Conservation (phyloP, 2,329 filamentous ascomycete genomes). For the Thelonectria blattea region DNA sequence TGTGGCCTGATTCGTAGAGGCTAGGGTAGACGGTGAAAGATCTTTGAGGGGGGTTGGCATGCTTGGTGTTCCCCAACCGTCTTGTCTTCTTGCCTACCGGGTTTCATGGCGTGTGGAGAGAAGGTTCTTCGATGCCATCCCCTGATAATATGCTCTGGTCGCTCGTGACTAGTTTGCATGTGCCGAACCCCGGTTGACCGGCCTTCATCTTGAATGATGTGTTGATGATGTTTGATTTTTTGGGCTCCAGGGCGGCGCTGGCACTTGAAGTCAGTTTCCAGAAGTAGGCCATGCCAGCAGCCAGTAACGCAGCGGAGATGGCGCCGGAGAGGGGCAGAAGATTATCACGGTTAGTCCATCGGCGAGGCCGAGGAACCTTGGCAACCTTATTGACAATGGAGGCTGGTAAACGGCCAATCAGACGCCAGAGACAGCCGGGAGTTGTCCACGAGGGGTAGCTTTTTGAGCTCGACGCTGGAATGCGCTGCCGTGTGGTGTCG, state of each 20-base stretch:
- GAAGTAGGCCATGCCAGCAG: constrained; percentile 29
- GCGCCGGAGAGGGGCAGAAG: constrained; percentile 23
- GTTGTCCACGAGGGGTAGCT: constrained; percentile 22
- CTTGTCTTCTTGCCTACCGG: neutral
- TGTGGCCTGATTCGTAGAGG: constrained; percentile 19
- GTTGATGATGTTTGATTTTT: constrained; percentile 17
- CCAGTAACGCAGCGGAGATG: constrained; percentile 20
- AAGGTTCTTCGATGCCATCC: constrained; percentile 7
- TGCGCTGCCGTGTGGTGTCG: constrained; percentile 25
- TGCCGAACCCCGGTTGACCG: constrained; percentile 5
- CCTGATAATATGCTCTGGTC: neutral
- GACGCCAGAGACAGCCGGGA: constrained; percentile 10
- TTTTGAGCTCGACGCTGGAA: constrained; percentile 35
- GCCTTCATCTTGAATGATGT: constrained; percentile 13
- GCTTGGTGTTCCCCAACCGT: constrained; percentile 6
- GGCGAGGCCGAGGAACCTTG: constrained; percentile 37
- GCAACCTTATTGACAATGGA: constrained; percentile 34
- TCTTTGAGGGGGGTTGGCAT: constrained; percentile 13
- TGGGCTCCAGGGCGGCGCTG: constrained; percentile 10
- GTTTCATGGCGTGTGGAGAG: constrained; percentile 10
- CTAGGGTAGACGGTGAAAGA: constrained; percentile 12
- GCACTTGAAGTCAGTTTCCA: constrained; percentile 24
- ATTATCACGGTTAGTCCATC: constrained; percentile 29
- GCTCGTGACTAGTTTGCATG: neutral
- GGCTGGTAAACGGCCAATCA: constrained; percentile 26